A percentile compares a stretch with the other conserved stretches of the same genome.
Evolutionary conservation across 1,284 basidiomycete species (phyloP).

Genomic region (Puccinia hordei): DNA sequence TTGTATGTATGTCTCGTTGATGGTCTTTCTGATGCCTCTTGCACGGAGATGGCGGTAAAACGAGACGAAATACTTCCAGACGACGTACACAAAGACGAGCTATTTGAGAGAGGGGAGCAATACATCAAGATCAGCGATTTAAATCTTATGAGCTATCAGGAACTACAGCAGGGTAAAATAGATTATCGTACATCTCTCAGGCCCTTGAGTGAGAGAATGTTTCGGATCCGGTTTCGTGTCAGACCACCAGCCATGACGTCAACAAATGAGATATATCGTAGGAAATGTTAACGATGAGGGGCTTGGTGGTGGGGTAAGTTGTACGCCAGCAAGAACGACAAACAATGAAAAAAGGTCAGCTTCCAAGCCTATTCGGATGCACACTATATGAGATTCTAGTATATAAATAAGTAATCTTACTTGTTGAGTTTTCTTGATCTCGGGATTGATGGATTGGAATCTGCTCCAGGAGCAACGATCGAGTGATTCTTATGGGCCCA

Average conservation of each 20-base stretch:
- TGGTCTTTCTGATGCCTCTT: slow-evolving; percentile 38
- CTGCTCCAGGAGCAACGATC: too few species aligned
- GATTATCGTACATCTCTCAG: not conserved
- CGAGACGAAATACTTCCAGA: slow-evolving; percentile 20
- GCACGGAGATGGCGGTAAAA: slow-evolving; percentile 35
- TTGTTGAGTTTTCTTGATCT: too few species aligned
- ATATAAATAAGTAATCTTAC: too few species aligned
- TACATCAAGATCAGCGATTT: not conserved
- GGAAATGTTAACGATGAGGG: slow-evolving; percentile 9
- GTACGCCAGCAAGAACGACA: not conserved
- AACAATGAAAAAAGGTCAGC: not conserved
- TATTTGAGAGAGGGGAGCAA: not conserved
- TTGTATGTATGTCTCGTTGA: slow-evolving; percentile 24
- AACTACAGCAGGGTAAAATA: not conserved
- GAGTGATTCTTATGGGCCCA: too few species aligned
- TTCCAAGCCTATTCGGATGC: not conserved
- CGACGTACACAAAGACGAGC: slow-evolving; percentile 37
- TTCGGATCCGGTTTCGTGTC: not conserved
- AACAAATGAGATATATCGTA: not conserved
- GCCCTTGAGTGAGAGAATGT: slow-evolving; percentile 27
- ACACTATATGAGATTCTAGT: too few species aligned
- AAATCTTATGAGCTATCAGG: too few species aligned
- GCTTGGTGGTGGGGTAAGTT: slow-evolving; percentile 5
- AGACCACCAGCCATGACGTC: slow-evolving; percentile 28
- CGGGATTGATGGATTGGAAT: too few species aligned